Percentiles rank a stretch among this genome's conserved stretches.
Evolutionary conservation across 2,329 filamentous ascomycete genomes (phyloP).

Genomic region (Raffaelea ambrosiae): DNA sequence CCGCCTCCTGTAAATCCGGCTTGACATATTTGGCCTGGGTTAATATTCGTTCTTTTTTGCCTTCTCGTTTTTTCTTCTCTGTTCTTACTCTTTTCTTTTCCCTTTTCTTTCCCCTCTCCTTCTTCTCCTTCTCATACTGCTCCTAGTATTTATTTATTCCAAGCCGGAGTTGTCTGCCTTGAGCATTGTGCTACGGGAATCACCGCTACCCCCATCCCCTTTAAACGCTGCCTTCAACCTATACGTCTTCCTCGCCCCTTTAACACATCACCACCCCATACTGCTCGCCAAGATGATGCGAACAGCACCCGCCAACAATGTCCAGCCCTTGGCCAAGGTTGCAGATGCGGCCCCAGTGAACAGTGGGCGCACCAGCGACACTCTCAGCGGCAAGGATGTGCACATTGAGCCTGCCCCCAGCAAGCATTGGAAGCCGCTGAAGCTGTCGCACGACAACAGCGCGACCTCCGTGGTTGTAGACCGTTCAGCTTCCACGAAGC

Average conservation of each 20-base stretch:
- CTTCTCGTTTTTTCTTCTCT: not conserved
- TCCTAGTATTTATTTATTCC: not conserved
- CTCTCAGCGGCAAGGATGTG: conserved; percentile 21
- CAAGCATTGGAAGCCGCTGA: conserved; percentile 10
- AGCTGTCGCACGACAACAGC: conserved; percentile 1
- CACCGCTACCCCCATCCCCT: too few relatives aligned
- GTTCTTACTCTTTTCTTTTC: not conserved
- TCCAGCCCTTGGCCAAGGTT: not conserved
- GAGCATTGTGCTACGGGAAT: not conserved
- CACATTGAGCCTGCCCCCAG: conserved; percentile 7
- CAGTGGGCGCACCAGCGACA: conserved; percentile 25
- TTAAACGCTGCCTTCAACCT: not conserved
- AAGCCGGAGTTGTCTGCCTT: not conserved
- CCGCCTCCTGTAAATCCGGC: not conserved
- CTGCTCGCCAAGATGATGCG: conserved; percentile 1
- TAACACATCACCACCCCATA: not conserved
- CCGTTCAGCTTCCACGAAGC: conserved; percentile 36
- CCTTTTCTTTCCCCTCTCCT: not conserved
- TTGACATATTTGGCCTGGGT: not conserved
- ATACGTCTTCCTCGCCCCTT: not conserved
- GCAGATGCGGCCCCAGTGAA: not conserved
- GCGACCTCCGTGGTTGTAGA: conserved; percentile 21
- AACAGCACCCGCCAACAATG: not conserved
- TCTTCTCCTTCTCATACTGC: not conserved
- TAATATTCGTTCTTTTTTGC: not conserved